Percentiles rank a stretch among this genome's conserved stretches.
phyloP scores from a whole-genome alignment of 1,284 basidiomycete genomes.

The Puccinia horiana region DNA sequence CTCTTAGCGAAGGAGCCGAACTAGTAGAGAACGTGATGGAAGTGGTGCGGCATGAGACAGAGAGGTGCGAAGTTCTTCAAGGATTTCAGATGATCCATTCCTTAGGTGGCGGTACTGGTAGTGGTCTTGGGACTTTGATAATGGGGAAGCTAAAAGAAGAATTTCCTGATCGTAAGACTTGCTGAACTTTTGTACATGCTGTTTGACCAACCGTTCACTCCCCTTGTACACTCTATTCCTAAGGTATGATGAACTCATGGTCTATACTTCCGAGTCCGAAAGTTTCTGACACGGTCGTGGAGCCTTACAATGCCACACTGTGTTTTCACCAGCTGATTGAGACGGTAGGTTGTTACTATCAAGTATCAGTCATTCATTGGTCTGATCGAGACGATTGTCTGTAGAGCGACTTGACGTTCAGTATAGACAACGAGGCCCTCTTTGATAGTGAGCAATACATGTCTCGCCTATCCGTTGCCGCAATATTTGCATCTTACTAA shows the following conservation, averaged over 20 bases:
- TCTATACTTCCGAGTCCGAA: slow-evolving; percentile 50
- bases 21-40: slow-evolving; percentile 59
- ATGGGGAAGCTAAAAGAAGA: slow-evolving; percentile 59
- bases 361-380: neutral
- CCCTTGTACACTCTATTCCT: neutral
- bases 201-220: slow-evolving; percentile 54
- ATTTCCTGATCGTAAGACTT: slow-evolving; percentile 59
- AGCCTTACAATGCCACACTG: slow-evolving; percentile 60
- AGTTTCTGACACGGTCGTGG: slow-evolving; percentile 59
- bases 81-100: slow-evolving; percentile 59
- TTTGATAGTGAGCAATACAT: slow-evolving; percentile 44
- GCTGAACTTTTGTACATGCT: slow-evolving; percentile 55
- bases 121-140: slow-evolving; percentile 58
- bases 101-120: slow-evolving; percentile 59
- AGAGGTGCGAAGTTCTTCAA: slow-evolving; percentile 59
- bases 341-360: slow-evolving; percentile 45
- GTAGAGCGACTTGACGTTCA: slow-evolving; percentile 50
- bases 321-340: slow-evolving; percentile 60
- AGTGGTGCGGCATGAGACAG: slow-evolving; percentile 58
- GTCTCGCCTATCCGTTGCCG: neutral
- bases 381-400: slow-evolving; percentile 55
- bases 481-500: neutral
- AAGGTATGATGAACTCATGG: slow-evolving; percentile 50
- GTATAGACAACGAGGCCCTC: slow-evolving; percentile 53
- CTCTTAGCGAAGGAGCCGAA: slow-evolving; percentile 59